Conservation (phyloP, 2,329 filamentous ascomycete genomes). For the Gnomoniopsis smithogilvyi region DNA sequence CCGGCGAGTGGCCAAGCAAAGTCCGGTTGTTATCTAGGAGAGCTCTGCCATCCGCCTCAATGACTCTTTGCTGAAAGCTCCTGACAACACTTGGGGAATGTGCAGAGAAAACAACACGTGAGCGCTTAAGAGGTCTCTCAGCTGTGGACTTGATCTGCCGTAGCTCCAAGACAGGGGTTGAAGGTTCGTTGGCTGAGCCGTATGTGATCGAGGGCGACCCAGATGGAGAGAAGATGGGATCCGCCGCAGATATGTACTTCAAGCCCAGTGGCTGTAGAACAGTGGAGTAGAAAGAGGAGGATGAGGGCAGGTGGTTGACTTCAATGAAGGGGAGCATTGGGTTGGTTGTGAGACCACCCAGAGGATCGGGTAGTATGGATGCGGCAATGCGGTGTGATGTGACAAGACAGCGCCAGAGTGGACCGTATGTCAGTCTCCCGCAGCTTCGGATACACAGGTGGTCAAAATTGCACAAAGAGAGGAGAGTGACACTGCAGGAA, state of each 20-base stretch:
- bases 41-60: conserved; percentile 4
- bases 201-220: conserved; percentile 38
- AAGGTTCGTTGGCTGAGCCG: conserved; percentile 31
- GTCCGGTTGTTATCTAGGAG: conserved; percentile 18
- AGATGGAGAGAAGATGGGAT: conserved; percentile 7
- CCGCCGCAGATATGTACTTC: conserved; percentile 53
- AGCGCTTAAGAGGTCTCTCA: conserved; percentile 37
- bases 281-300: conserved; percentile 80
- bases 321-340: conserved; percentile 50
- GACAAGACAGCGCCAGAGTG: background rate
- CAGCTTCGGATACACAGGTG: conserved; percentile 1
- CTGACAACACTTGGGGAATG: conserved; percentile 62
- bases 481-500: conserved; percentile 3
- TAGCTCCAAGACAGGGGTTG: conserved; percentile 42
- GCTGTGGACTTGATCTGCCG: conserved; percentile 36
- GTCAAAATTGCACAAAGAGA: background rate
- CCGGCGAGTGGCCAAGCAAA: conserved; percentile 20
- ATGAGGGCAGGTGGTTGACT: conserved; percentile 75
- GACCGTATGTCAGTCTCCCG: background rate
- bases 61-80: conserved; percentile 63
- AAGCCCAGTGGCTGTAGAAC: conserved; percentile 76
- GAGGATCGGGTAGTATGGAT: background rate
- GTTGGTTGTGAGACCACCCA: conserved; percentile 18
- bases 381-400: background rate
- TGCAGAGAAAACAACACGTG: conserved; percentile 65